phyloP scores from a whole-genome alignment of 2,329 filamentous ascomycete genomes.

The Venturia effusa region DNA sequence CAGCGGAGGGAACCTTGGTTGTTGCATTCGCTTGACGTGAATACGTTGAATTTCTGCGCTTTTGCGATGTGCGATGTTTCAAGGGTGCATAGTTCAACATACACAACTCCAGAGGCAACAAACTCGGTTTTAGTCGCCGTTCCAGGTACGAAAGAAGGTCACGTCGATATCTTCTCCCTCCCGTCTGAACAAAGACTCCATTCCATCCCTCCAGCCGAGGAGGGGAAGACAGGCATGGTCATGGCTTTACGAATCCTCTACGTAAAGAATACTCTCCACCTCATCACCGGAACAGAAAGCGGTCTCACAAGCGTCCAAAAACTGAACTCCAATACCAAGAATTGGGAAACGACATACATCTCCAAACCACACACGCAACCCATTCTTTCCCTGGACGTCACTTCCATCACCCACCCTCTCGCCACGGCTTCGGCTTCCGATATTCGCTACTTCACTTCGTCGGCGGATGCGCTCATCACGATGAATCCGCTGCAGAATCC shows the following conservation, averaged over 20 bases:
- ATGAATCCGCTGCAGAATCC: conserved; percentile 57
- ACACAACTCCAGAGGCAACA: conserved; percentile 11
- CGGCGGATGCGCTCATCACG: conserved; percentile 68
- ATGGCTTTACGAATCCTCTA: conserved; percentile 62
- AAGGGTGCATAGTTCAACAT: not conserved
- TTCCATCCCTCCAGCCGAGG: conserved; percentile 37
- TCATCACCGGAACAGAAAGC: conserved; percentile 77
- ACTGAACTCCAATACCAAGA: conserved; percentile 17
- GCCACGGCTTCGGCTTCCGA: conserved; percentile 17
- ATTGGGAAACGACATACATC: conserved; percentile 49
- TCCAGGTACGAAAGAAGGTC: conserved; percentile 43
- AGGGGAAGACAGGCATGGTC: conserved; percentile 59
- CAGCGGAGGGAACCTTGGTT: conserved; percentile 63
- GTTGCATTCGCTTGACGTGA: conserved; percentile 73
- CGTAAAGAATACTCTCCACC: conserved; percentile 37
- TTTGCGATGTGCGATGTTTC: conserved; percentile 50
- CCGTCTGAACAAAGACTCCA: conserved; percentile 63
- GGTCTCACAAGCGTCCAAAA: conserved; percentile 62
- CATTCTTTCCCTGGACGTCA: conserved; percentile 51
- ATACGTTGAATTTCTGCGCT: conserved; percentile 90
- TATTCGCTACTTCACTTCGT: conserved; percentile 61
- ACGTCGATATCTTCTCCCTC: conserved; percentile 73
- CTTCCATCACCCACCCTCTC: conserved; percentile 16
- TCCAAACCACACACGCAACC: conserved; percentile 66
- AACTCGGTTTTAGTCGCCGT: conserved; percentile 58